These are phyloP conservation scores for Geoglossum glabrum DNA, from an alignment of 495 filamentous ascomycete genomes.

Conservation along the genomic window DNA sequence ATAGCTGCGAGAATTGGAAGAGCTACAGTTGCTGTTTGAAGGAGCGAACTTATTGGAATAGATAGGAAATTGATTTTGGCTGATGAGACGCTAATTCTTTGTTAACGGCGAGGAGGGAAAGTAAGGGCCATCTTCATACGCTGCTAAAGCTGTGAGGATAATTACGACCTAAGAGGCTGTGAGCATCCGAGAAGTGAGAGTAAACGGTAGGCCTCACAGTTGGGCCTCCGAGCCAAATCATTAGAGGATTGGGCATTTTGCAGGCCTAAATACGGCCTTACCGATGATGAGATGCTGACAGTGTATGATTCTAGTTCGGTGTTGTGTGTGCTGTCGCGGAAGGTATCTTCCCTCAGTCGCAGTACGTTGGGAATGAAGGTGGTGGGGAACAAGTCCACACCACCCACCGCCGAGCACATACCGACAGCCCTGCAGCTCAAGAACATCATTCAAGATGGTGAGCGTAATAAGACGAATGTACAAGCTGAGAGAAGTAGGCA, in stretches of 20 bases:
- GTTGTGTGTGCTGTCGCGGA: too few relatives aligned
- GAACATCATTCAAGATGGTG: constrained; percentile 40
- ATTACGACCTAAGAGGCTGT: not conserved
- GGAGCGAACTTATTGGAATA: constrained; percentile 6
- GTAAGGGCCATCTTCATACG: not conserved
- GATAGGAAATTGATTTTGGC: constrained; percentile 6
- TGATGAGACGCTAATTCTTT: constrained; percentile 3
- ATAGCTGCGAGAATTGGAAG: constrained; percentile 12
- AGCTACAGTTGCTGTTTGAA: constrained; percentile 8
- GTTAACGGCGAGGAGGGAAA: not conserved
- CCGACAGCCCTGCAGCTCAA: not conserved
- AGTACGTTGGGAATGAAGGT: too few relatives aligned
- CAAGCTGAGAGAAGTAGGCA: constrained; percentile 54
- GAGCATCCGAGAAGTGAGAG: not conserved
- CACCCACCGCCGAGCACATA: too few relatives aligned
- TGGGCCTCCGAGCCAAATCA: not conserved
- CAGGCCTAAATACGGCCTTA: not conserved
- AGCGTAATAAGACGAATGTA: constrained; percentile 58
- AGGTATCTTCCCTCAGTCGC: too few relatives aligned
- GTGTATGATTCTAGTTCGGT: too few relatives aligned
- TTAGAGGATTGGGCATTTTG: not conserved
- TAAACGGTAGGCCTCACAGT: not conserved
- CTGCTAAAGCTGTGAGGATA: not conserved
- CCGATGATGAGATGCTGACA: not conserved
- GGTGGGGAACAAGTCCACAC: not conserved